Evolutionary conservation across 1,139 yeast species (phyloP).

Genomic region (Diutina neorugosa): DNA sequence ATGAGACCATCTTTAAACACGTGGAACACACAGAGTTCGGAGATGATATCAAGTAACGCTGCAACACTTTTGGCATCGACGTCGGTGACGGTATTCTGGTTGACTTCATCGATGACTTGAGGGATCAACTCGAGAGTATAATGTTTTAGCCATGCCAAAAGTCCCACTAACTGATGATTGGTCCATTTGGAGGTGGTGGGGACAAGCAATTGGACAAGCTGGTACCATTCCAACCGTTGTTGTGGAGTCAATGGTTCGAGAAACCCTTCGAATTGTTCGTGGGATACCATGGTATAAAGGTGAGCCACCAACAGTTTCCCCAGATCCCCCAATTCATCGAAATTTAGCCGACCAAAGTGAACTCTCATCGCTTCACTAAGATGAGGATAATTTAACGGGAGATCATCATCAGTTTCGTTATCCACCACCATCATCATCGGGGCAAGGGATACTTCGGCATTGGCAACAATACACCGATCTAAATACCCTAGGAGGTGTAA

Average conservation of each 20-base stretch:
- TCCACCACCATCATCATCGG: conserved; percentile 1
- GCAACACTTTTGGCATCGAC: not conserved
- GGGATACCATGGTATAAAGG: not conserved
- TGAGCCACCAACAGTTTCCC: not conserved
- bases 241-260: not conserved
- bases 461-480: not conserved
- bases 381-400: not conserved
- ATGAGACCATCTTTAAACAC: not conserved
- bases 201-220: not conserved
- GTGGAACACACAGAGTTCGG: conserved; percentile 33
- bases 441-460: not conserved
- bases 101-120: not conserved
- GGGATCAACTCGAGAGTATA: not conserved
- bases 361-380: not conserved
- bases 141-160: not conserved
- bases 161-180: not conserved
- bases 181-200: not conserved
- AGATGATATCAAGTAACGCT: conserved; percentile 33
- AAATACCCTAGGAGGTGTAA: not conserved
- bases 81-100: not conserved
- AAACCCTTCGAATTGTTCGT: not conserved
- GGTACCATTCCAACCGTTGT: not conserved
- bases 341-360: not conserved
- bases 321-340: not conserved
- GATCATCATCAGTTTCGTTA: not conserved